A percentile compares a stretch with the other conserved stretches of the same genome.
Conservation (phyloP, 208 protist species). For the Leishmania major region DNA sequence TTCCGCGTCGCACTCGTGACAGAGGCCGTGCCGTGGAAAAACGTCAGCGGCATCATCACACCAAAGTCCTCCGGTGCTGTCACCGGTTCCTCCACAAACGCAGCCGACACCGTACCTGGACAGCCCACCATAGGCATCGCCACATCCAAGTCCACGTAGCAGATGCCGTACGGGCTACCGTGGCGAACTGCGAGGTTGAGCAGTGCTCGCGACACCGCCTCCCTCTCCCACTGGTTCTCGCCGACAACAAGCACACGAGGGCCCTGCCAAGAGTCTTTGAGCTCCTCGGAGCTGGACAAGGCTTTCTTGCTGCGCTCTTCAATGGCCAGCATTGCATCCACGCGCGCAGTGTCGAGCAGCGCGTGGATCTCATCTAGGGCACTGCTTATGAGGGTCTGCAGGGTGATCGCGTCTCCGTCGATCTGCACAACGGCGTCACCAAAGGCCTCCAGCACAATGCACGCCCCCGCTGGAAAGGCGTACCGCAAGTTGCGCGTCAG, state of each 20-base stretch:
- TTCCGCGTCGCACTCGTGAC: slow-evolving; percentile 58
- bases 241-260: slow-evolving; percentile 81
- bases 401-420: slow-evolving; percentile 38
- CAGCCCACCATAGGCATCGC: slow-evolving; percentile 72
- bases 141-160: slow-evolving; percentile 77
- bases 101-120: slow-evolving; percentile 69
- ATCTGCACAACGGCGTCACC: slow-evolving; percentile 48
- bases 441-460: slow-evolving; percentile 46
- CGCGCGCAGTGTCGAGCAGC: slow-evolving; percentile 50
- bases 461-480: slow-evolving; percentile 41
- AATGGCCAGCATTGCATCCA: slow-evolving; percentile 43
- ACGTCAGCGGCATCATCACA: slow-evolving; percentile 71
- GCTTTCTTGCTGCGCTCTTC: slow-evolving; percentile 8
- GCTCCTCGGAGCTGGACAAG: slow-evolving; percentile 17
- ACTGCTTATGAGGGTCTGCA: slow-evolving; percentile 25
- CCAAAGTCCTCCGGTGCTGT: slow-evolving; percentile 74
- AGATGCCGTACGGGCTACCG: slow-evolving; percentile 42
- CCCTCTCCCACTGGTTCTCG: slow-evolving; percentile 72
- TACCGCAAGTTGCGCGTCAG: slow-evolving; percentile 69
- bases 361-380: slow-evolving; percentile 58
- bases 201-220: slow-evolving; percentile 53
- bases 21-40: slow-evolving; percentile 73
- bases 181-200: slow-evolving; percentile 65
- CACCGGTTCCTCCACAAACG: slow-evolving; percentile 64
- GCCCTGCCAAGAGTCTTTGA: slow-evolving; percentile 35